Evolutionary conservation across 208 protist genomes (phyloP).

Genomic region (Vickermania ingenoplastis): DNA sequence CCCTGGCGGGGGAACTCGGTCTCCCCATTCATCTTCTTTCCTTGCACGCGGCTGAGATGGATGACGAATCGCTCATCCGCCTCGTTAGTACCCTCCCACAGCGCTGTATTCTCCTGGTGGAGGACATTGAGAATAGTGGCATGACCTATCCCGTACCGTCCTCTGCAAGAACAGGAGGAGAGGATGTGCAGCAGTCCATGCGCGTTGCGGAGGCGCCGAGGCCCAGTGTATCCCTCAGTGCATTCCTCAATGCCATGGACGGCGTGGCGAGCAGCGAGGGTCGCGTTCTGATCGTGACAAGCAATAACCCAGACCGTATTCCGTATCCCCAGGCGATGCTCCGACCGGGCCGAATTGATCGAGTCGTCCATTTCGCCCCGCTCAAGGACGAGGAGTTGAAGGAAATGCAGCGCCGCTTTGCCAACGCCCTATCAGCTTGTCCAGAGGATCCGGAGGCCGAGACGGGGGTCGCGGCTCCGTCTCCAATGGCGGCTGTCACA

Average conservation of each 20-base stretch:
- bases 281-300: conserved; percentile 92
- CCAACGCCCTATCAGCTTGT: not conserved
- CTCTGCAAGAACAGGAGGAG: not conserved
- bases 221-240: conserved; percentile 84
- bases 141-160: too few species aligned
- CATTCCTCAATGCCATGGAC: conserved; percentile 94
- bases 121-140: conserved; percentile 88
- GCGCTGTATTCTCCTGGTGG: conserved; percentile 87
- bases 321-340: conserved; percentile 84
- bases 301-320: conserved; percentile 84
- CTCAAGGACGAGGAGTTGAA: conserved; percentile 23
- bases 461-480: not conserved
- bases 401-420: conserved; percentile 32
- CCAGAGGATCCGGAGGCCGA: not conserved
- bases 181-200: not conserved
- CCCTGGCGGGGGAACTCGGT: conserved; percentile 85
- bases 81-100: conserved; percentile 72
- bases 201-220: conserved; percentile 12
- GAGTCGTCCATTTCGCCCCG: conserved; percentile 35
- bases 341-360: conserved; percentile 91
- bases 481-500: not conserved
- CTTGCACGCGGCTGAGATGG: conserved; percentile 56
- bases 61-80: conserved; percentile 77
- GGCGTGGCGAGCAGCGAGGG: conserved; percentile 90
- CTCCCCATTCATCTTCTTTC: conserved; percentile 90